These are phyloP conservation scores for Leavenworthia alabamica DNA, from an alignment of 345 rosid genomes.

Conservation along the genomic window DNA sequence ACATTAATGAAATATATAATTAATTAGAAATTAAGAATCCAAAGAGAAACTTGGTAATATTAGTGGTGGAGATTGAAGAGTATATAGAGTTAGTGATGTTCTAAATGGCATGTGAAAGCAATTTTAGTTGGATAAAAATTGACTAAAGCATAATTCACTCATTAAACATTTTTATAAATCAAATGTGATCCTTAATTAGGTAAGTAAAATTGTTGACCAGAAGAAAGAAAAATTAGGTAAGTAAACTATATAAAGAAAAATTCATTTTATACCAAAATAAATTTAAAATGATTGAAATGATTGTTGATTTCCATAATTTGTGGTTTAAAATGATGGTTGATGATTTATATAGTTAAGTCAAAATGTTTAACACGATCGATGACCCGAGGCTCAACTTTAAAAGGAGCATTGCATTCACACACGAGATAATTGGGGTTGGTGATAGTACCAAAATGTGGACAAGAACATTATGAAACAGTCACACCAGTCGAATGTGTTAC, in stretches of 20 bases:
- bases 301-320: neutral
- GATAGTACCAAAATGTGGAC: conserved; percentile 6
- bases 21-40: neutral
- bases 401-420: neutral
- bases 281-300: too few species aligned
- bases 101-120: conserved; percentile 1
- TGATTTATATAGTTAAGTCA: neutral
- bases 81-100: conserved; percentile 1
- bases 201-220: neutral
- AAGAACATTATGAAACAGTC: conserved; percentile 1
- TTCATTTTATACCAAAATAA: too few species aligned
- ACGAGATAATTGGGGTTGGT: neutral
- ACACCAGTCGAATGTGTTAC: conserved; percentile 1
- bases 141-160: neutral
- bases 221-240: neutral
- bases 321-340: neutral
- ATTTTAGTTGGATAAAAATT: neutral
- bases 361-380: too few species aligned
- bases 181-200: neutral
- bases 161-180: neutral
- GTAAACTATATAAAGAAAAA: too few species aligned
- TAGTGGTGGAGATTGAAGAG: neutral
- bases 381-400: neutral
- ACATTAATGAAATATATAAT: neutral
- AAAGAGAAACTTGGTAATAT: neutral